A percentile compares a stretch with the other conserved stretches of the same genome.
Conservation (phyloP, 192 early-diverging fungal genomes). For the Neocallimastix lanati region DNA sequence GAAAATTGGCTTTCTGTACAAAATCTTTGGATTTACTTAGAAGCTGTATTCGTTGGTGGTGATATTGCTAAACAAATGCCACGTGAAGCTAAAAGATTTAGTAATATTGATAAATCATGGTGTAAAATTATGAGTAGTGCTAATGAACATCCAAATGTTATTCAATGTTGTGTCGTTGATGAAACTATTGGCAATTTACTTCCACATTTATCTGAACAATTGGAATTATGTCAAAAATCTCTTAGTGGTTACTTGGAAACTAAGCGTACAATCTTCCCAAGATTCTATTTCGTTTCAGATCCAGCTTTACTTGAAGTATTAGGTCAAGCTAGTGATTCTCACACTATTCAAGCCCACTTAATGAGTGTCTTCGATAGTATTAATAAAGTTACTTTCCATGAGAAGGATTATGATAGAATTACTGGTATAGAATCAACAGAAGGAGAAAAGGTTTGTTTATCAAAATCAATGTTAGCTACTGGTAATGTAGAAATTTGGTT, state of each 20-base stretch:
- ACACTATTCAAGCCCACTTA: constrained; percentile 43
- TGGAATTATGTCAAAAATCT: constrained; percentile 46
- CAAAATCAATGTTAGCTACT: constrained; percentile 31
- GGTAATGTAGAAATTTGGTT: constrained; percentile 46
- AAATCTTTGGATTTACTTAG: constrained; percentile 47
- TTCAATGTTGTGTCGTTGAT: constrained; percentile 40
- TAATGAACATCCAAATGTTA: constrained; percentile 47
- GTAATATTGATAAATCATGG: constrained; percentile 47
- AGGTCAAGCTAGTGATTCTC: constrained; percentile 42
- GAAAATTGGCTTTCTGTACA: constrained; percentile 47
- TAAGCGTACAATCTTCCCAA: constrained; percentile 41
- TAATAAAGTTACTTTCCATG: constrained; percentile 35
- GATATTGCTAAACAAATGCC: constrained; percentile 54
- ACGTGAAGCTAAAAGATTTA: constrained; percentile 46
- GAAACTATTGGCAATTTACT: constrained; percentile 45
- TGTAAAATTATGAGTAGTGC: constrained; percentile 46
- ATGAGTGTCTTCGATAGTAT: constrained; percentile 43
- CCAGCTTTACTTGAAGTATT: constrained; percentile 43
- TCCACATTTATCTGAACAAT: constrained; percentile 40
- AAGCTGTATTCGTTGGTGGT: constrained; percentile 47
- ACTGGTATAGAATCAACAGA: constrained; percentile 33
- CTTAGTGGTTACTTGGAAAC: constrained; percentile 41
- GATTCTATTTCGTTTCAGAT: constrained; percentile 47
- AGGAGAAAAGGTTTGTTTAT: constrained; percentile 23
- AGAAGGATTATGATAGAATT: constrained; percentile 51